phyloP scores from a whole-genome alignment of 1,284 basidiomycete genomes.

The Marasmius oreades region DNA sequence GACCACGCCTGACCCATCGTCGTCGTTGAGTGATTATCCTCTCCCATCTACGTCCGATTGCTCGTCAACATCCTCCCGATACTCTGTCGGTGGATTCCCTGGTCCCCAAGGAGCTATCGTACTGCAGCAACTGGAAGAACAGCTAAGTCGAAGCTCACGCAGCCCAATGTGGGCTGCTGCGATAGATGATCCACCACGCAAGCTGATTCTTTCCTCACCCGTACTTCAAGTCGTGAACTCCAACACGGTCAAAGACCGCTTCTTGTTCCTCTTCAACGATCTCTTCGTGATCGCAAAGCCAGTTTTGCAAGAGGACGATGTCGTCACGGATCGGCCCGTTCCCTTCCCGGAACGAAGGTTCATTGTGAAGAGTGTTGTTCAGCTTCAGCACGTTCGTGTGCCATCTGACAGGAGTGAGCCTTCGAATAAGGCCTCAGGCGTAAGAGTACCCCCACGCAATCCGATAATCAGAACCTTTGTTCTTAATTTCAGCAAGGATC shows the following conservation, averaged over 20 bases:
- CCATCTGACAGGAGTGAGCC: slow-evolving; percentile 61
- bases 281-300: slow-evolving; percentile 86
- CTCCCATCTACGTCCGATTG: slow-evolving; percentile 46
- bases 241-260: slow-evolving; percentile 94
- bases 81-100: slow-evolving; percentile 27
- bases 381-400: slow-evolving; percentile 69
- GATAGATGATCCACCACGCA: slow-evolving; percentile 84
- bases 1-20: slow-evolving; percentile 69
- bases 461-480: slow-evolving; percentile 69
- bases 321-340: slow-evolving; percentile 58
- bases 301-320: slow-evolving; percentile 59
- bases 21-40: slow-evolving; percentile 60
- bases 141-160: slow-evolving; percentile 55
- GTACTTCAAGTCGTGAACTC: slow-evolving; percentile 93
- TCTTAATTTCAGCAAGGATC: slow-evolving; percentile 68
- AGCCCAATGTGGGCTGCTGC: slow-evolving; percentile 59
- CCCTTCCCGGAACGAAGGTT: slow-evolving; percentile 75
- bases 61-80: slow-evolving; percentile 48
- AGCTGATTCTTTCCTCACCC: slow-evolving; percentile 79
- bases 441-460: slow-evolving; percentile 40
- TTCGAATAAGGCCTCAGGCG: slow-evolving; percentile 39
- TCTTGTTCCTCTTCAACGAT: slow-evolving; percentile 94
- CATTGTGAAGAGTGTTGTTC: slow-evolving; percentile 84
- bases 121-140: slow-evolving; percentile 68
- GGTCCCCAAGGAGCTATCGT: slow-evolving; percentile 38